Conservation (phyloP, 208 protist genomes). For the Vickermania ingenoplastis region DNA sequence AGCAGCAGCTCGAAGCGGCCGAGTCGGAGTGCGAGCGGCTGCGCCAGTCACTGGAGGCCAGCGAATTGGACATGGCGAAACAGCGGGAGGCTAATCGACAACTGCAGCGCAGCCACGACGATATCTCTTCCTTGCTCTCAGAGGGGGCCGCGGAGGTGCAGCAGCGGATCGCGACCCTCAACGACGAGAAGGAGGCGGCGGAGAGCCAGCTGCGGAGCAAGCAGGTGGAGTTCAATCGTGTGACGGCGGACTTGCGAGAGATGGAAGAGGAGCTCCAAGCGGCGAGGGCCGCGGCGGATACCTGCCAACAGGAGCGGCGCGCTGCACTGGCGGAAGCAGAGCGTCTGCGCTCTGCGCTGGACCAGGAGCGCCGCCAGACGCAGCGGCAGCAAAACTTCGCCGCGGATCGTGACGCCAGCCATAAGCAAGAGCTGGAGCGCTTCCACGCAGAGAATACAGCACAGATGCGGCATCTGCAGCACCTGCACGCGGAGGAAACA, state of each 20-base stretch:
- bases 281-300: background rate
- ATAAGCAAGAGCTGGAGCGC: constrained; percentile 7
- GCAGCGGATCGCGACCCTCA: background rate
- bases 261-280: background rate
- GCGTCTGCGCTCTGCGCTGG: background rate
- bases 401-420: constrained; percentile 2
- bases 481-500: background rate
- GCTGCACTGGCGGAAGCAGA: background rate
- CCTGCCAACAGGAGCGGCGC: background rate
- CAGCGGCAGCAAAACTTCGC: background rate
- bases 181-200: background rate
- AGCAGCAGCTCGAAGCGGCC: too few species aligned
- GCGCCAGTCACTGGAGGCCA: background rate
- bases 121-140: background rate
- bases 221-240: background rate
- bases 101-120: background rate
- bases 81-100: background rate
- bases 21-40: too few species aligned
- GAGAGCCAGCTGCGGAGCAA: background rate
- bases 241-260: background rate
- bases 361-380: background rate
- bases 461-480: constrained; percentile 6
- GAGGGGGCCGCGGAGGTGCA: background rate
- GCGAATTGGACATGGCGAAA: background rate
- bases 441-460: constrained; percentile 6